These are phyloP conservation scores for Trichoderma harzianum DNA, from an alignment of 2,329 filamentous ascomycete genomes.

Conservation along the genomic window DNA sequence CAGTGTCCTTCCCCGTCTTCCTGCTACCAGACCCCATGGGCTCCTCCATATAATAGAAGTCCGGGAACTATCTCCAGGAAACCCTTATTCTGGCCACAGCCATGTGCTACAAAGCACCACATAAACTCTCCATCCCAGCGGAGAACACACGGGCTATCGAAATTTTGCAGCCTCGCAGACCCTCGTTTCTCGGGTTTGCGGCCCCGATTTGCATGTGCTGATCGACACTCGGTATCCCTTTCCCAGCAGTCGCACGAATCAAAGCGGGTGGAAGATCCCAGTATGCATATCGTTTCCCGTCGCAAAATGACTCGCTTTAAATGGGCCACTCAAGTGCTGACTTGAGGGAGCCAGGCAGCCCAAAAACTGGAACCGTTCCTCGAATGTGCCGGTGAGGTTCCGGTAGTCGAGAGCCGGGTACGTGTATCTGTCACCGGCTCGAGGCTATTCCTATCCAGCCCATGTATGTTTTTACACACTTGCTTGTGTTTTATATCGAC, in stretches of 20 bases:
- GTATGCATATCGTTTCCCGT: slow-evolving; percentile 7
- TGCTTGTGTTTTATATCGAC: background rate
- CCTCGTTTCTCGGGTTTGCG: background rate
- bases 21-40: background rate
- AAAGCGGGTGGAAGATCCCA: background rate
- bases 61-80: background rate
- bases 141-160: background rate
- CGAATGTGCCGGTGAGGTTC: background rate
- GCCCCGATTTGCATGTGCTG: slow-evolving; percentile 5
- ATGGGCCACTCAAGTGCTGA: slow-evolving; percentile 1
- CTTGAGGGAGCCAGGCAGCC: background rate
- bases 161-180: background rate
- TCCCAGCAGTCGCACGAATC: slow-evolving; percentile 1
- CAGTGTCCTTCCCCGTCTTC: background rate
- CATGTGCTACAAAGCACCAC: background rate
- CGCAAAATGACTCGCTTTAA: slow-evolving; percentile 10
- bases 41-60: background rate
- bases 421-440: background rate
- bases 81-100: background rate
- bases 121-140: background rate
- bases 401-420: background rate
- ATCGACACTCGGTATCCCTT: background rate
- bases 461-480: background rate
- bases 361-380: background rate
- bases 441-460: background rate